Base-by-base conservation (phyloP, 352 stramenopile species). In the Thraustotheca clavata region DNA sequence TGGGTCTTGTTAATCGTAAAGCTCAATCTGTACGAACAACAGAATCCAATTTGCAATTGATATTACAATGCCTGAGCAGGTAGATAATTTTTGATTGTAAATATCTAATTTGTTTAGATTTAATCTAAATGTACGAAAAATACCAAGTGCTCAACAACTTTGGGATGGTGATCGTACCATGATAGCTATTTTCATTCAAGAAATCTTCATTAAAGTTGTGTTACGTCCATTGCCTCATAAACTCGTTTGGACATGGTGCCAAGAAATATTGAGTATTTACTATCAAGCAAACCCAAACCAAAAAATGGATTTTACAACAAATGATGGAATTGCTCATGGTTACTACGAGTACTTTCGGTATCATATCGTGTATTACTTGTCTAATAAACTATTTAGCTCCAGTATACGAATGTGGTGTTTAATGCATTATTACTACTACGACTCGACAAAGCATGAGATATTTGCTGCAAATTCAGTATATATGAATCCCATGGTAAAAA, bases 151-250 rank as follows among this genome's bases (percentile, higher is more conserved):
- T 1, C 35, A 46, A 18, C 31, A 33, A 3, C 20, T 62, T 16
- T 62, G 33, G 55, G 11, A 9, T 11, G 55, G 55, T 41, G 38
- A 62, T 32, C 55, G 55, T 7, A 7, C 1, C 16, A 36, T 36
- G 2, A 29, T 48, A 29, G 55, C 55, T 7, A 16, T 50, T 5
- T 62, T 62, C 29, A 11, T 62, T 14, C 55, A 50, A 3, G 55
- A 62, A 24, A 49, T 62, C 34, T 50, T 62, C 2, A 29, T 26
- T 29, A 62, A 62, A 48, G 55, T 62, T 5, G 55, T 36, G n/a
- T 22, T 62, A 14, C 18, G 34, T 18, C 34, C 14, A 14, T 8
- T 62, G 11, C 34, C 55, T 6, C 8, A 48, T 27, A 16, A 43
- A 27, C 31, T 36, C 35, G 18, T 62, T 6, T 36, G 34, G 26